Percentiles rank a stretch among this genome's conserved stretches.
phyloP scores from a whole-genome alignment of 352 stramenopile genomes.

The Pythium grandisporangium region DNA sequence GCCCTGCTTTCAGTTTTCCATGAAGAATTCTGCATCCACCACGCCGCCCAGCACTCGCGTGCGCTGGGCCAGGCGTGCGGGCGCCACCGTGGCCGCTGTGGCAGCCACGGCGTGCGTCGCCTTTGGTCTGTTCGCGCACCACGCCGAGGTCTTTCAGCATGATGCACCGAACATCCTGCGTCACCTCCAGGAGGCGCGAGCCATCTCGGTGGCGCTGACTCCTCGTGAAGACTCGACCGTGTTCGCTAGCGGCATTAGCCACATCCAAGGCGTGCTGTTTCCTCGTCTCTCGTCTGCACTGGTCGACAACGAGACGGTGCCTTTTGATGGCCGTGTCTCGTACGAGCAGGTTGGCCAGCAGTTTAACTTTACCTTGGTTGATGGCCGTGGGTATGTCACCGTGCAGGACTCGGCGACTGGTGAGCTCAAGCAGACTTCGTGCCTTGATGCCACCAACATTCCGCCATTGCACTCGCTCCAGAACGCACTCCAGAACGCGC shows the following conservation, averaged over 20 bases:
- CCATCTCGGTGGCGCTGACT: not conserved
- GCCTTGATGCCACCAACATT: conserved; percentile 13
- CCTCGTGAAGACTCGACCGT: not conserved
- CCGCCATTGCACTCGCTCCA: conserved; percentile 12
- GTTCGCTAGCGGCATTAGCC: not conserved
- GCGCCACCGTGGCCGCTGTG: not conserved
- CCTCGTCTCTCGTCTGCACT: too few relatives aligned
- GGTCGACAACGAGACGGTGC: too few relatives aligned
- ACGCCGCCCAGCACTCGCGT: too few relatives aligned
- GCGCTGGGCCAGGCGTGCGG: not conserved
- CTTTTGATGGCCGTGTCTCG: conserved; percentile 18
- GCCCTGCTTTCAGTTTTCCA: too few relatives aligned
- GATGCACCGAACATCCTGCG: not conserved
- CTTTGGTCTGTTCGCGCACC: not conserved
- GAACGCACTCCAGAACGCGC: conserved; percentile 13
- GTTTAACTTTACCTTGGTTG: conserved; percentile 24
- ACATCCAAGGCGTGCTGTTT: not conserved
- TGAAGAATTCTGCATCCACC: too few relatives aligned
- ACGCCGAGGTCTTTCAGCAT: not conserved
- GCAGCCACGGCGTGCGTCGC: not conserved
- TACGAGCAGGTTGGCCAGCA: conserved; percentile 13
- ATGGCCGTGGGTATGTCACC: conserved; percentile 15
- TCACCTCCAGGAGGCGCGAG: not conserved
- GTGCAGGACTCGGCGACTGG: conserved; percentile 6
- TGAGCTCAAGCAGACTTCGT: conserved; percentile 9